phyloP scores from a whole-genome alignment of 306 rosid genomes.

The Chamaecrista fasciculata region DNA sequence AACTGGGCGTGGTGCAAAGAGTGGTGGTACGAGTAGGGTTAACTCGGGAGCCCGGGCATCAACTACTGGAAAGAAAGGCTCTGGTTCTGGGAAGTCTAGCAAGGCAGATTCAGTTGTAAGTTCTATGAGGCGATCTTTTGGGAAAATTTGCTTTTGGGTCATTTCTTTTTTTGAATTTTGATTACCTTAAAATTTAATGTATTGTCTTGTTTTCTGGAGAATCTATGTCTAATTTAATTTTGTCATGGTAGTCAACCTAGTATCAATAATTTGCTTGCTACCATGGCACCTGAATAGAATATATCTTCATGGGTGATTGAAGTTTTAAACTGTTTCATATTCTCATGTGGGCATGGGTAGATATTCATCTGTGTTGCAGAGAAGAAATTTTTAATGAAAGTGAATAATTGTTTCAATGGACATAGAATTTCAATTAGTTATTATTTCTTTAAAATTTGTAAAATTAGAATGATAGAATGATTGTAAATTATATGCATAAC shows the following conservation, averaged over 20 bases:
- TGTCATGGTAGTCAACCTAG: neutral
- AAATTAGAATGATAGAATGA: too few species aligned
- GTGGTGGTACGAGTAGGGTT: conserved; percentile 51
- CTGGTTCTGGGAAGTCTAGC: conserved; percentile 46
- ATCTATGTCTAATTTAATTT: conserved; percentile 11
- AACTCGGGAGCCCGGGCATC: conserved; percentile 54
- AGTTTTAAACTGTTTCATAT: neutral
- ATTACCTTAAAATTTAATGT: neutral
- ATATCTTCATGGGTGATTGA: neutral
- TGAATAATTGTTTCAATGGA: neutral
- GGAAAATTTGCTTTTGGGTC: neutral
- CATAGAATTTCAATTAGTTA: too few species aligned
- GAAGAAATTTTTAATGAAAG: neutral
- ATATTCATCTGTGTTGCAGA: neutral
- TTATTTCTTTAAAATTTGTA: neutral
- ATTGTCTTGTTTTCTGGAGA: neutral
- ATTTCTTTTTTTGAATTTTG: neutral
- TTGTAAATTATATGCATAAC: neutral
- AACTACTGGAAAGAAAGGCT: conserved; percentile 59
- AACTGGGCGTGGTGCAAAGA: conserved; percentile 53
- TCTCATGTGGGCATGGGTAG: neutral
- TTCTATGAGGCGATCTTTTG: neutral
- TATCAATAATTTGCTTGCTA: conserved; percentile 5
- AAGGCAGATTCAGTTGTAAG: conserved; percentile 22
- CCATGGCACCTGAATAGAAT: neutral